phyloP scores from a whole-genome alignment of 768 basidiomycete genomes.

The Boletus subcaerulescens region DNA sequence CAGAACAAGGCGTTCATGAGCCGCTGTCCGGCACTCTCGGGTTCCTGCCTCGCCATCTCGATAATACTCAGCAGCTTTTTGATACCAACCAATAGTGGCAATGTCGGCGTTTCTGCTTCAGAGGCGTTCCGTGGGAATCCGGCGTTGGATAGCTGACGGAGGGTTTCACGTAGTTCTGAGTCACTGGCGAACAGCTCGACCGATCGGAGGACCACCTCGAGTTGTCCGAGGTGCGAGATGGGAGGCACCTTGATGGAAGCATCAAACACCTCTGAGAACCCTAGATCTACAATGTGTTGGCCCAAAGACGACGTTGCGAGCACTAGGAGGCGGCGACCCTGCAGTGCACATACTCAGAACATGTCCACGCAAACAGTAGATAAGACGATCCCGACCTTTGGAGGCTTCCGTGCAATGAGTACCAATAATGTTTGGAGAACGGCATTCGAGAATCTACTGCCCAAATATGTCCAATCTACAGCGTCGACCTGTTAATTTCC shows the following conservation, averaged over 20 bases:
- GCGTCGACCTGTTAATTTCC: slow-evolving; percentile 4
- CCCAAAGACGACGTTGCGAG: slow-evolving; percentile 91
- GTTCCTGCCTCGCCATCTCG: slow-evolving; percentile 98
- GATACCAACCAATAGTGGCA: slow-evolving; percentile 77
- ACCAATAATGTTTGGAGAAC: slow-evolving; percentile 91
- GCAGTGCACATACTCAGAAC: slow-evolving; percentile 11
- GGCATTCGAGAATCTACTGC: slow-evolving; percentile 92
- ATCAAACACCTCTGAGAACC: slow-evolving; percentile 87
- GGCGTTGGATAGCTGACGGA: slow-evolving; percentile 68
- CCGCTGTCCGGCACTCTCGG: slow-evolving; percentile 73
- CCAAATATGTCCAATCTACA: slow-evolving; percentile 94
- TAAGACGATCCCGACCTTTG: slow-evolving; percentile 60
- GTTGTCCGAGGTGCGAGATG: slow-evolving; percentile 61
- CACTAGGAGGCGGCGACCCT: slow-evolving; percentile 90
- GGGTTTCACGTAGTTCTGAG: slow-evolving; percentile 53
- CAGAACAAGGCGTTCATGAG: slow-evolving; percentile 58
- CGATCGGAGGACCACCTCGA: slow-evolving; percentile 78
- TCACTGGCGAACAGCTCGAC: slow-evolving; percentile 67
- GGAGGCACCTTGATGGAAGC: slow-evolving; percentile 83
- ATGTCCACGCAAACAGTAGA: not conserved
- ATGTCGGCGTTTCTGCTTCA: slow-evolving; percentile 41
- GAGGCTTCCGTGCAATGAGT: slow-evolving; percentile 82
- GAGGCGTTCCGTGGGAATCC: slow-evolving; percentile 52
- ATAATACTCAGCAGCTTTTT: slow-evolving; percentile 89
- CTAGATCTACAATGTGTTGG: slow-evolving; percentile 81